Conservation (phyloP, 2,329 filamentous ascomycete genomes). For the Penicillium corylophilum region DNA sequence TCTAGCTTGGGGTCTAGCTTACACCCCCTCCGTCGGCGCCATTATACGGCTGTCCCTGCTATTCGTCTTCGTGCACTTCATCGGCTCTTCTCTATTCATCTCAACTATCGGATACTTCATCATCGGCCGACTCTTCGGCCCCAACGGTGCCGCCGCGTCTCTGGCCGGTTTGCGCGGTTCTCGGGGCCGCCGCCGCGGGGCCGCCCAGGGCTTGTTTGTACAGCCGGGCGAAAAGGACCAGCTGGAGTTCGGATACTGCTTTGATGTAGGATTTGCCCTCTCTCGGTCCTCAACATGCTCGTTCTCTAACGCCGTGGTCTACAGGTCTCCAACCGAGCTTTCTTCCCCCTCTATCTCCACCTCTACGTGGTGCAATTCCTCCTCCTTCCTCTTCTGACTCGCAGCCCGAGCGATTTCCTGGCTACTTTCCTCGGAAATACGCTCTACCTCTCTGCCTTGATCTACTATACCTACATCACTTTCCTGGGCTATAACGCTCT, state of each 20-base stretch:
- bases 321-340: conserved; percentile 63
- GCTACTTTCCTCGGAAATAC: conserved; percentile 62
- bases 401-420: conserved; percentile 41
- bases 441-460: conserved; percentile 63
- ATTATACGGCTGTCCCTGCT: conserved; percentile 50
- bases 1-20: conserved; percentile 59
- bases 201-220: conserved; percentile 58
- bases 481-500: conserved; percentile 69
- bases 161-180: conserved; percentile 47
- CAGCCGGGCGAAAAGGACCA: conserved; percentile 57
- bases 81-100: conserved; percentile 58
- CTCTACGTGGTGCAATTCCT: conserved; percentile 67
- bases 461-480: conserved; percentile 67
- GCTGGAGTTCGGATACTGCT: conserved; percentile 70
- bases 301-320: not conserved
- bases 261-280: conserved; percentile 54
- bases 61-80: conserved; percentile 59
- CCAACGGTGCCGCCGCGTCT: conserved; percentile 47
- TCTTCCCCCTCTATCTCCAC: conserved; percentile 66
- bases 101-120: conserved; percentile 64
- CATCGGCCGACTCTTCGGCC: conserved; percentile 61
- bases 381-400: conserved; percentile 59
- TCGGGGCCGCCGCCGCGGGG: conserved; percentile 49
- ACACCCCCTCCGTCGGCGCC: conserved; percentile 48
- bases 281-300: not conserved